These are phyloP conservation scores for Paspalum vaginatum DNA, from an alignment of 176 grass and related monocot genomes.

Conservation along the genomic window DNA sequence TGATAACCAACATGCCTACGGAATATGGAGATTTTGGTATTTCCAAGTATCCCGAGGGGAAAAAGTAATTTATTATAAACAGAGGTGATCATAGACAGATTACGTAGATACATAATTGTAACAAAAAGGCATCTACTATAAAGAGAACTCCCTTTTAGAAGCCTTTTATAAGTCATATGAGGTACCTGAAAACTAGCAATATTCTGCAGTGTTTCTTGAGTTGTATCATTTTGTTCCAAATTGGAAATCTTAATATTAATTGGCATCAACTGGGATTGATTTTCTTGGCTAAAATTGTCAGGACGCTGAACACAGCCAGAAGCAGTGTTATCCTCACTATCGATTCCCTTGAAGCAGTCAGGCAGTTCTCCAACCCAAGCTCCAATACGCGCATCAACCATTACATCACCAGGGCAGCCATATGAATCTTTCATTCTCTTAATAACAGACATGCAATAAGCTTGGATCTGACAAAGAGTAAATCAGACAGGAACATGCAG, in stretches of 20 bases:
- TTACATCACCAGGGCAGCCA: slow-evolving; percentile 64
- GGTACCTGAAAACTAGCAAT: slow-evolving; percentile 94
- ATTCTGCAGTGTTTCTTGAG: slow-evolving; percentile 45
- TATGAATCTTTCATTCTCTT: slow-evolving; percentile 76
- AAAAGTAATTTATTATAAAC: background rate
- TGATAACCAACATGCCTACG: background rate
- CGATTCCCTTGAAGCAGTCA: slow-evolving; percentile 53
- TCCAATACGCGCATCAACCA: slow-evolving; percentile 60
- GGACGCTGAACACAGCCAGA: slow-evolving; percentile 13
- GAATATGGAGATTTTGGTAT: background rate
- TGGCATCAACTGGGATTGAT: slow-evolving; percentile 15
- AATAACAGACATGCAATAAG: slow-evolving; percentile 64
- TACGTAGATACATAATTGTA: slow-evolving; percentile 11
- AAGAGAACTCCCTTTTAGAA: slow-evolving; percentile 9
- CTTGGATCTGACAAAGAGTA: slow-evolving; percentile 52
- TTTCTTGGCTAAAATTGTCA: slow-evolving; percentile 7
- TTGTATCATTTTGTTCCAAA: slow-evolving; percentile 39
- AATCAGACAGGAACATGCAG: slow-evolving; percentile 32
- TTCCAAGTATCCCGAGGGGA: background rate
- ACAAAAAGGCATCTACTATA: background rate
- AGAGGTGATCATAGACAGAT: background rate
- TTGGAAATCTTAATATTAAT: slow-evolving; percentile 33
- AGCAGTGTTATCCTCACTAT: slow-evolving; percentile 10
- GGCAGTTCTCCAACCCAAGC: slow-evolving; percentile 77
- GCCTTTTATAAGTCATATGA: slow-evolving; percentile 4